Percentiles rank a stretch among this genome's conserved stretches.
Conservation (phyloP, 805 yeast genomes). For the Schwanniomyces yamadae region DNA sequence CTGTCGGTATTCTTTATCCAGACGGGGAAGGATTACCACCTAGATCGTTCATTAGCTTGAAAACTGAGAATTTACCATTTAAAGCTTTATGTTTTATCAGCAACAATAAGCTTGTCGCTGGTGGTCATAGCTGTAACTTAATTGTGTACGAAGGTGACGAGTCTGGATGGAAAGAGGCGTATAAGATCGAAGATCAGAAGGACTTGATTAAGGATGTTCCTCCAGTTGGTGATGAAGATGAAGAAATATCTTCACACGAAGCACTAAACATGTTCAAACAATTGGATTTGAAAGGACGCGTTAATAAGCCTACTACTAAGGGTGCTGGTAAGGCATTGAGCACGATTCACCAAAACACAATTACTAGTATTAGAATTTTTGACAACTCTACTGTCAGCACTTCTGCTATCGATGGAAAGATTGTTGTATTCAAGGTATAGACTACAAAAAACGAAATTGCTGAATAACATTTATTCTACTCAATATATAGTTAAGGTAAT, state of each 20-base stretch:
- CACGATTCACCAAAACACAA: slow-evolving; percentile 90
- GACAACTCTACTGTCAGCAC: slow-evolving; percentile 51
- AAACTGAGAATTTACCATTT: slow-evolving; percentile 77
- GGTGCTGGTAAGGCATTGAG: slow-evolving; percentile 46
- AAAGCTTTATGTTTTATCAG: slow-evolving; percentile 68
- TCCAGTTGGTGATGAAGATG: slow-evolving; percentile 42
- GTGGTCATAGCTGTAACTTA: slow-evolving; percentile 92
- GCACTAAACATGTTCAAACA: slow-evolving; percentile 94
- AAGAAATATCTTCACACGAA: slow-evolving; percentile 64
- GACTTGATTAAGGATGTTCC: slow-evolving; percentile 43
- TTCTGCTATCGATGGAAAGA: slow-evolving; percentile 88
- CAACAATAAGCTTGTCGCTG: slow-evolving; percentile 71
- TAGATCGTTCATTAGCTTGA: slow-evolving; percentile 52
- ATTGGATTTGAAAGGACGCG: slow-evolving; percentile 90
- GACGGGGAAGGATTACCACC: slow-evolving; percentile 66
- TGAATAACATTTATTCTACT: no score
- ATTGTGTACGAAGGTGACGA: slow-evolving; percentile 75
- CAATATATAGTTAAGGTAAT: no score
- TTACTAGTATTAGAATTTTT: slow-evolving; percentile 59
- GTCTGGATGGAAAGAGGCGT: slow-evolving; percentile 59
- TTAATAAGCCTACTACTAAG: slow-evolving; percentile 35
- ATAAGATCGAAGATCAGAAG: slow-evolving; percentile 52
- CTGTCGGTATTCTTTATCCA: slow-evolving; percentile 79
- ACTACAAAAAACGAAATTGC: no score
- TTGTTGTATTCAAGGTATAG: slow-evolving; percentile 62